These are phyloP conservation scores for Microcyclosporella mali DNA, from an alignment of 2,329 filamentous ascomycete species.

Conservation along the genomic window DNA sequence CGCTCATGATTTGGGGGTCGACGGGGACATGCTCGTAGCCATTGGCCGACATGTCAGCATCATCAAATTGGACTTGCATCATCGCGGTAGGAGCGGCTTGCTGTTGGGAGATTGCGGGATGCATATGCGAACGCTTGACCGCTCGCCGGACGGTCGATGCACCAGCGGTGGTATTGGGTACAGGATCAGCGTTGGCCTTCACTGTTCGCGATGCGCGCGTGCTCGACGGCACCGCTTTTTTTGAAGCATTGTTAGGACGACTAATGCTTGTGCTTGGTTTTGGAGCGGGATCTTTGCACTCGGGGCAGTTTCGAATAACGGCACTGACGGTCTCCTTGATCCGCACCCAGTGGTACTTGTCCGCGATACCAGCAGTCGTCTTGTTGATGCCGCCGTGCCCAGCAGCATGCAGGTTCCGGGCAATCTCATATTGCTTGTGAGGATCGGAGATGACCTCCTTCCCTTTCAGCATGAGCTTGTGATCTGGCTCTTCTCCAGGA, in stretches of 20 bases:
- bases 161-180: slow-evolving; percentile 5
- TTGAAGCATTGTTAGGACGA: slow-evolving; percentile 8
- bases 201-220: slow-evolving; percentile 7
- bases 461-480: slow-evolving; percentile 91
- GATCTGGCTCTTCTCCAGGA: slow-evolving; percentile 34
- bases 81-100: slow-evolving; percentile 18
- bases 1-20: slow-evolving; percentile 54
- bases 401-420: slow-evolving; percentile 64
- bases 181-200: slow-evolving; percentile 11
- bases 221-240: neutral
- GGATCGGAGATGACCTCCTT: slow-evolving; percentile 95
- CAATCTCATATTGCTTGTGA: slow-evolving; percentile 83
- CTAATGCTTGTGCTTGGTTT: slow-evolving; percentile 11
- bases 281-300: slow-evolving; percentile 72
- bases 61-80: slow-evolving; percentile 32
- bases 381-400: slow-evolving; percentile 96
- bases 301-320: slow-evolving; percentile 83
- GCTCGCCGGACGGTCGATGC: slow-evolving; percentile 3
- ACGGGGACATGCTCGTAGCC: slow-evolving; percentile 49
- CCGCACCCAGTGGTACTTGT: slow-evolving; percentile 93
- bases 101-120: slow-evolving; percentile 3
- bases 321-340: slow-evolving; percentile 97
- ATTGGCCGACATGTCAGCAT: slow-evolving; percentile 18
- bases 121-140: neutral
- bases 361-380: slow-evolving; percentile 87